Evolutionary conservation across 306 rosid genomes (phyloP), one percentile per base, ranked within the genome.

Genomic region (Trifolium pratense): DNA sequence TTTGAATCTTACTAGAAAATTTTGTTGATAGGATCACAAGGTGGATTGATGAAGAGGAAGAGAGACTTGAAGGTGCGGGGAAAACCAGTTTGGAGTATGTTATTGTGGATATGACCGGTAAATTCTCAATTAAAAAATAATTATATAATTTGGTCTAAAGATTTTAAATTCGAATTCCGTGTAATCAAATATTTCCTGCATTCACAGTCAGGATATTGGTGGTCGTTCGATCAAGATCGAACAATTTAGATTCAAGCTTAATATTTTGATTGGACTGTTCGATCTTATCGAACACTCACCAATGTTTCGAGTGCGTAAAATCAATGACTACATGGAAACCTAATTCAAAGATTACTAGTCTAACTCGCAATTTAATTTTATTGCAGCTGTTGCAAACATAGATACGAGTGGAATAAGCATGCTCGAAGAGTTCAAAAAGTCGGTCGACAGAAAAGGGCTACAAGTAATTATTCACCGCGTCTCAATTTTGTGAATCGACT

Each of bases 11-110:
- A 66, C 20, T 14, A 29, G 59, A 65, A 56, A 55, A 15, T 59
- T 60, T 58, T 68, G 20, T 31, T 76, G 34, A 40, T 75, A 94
- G 99, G 87, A 88, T 94, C 81, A 53, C 84, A 83, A 89, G 97
- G 82, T 94, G 99, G 99, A 86, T 94, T 75, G 87, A 89, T 80
- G 98, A 94, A 15, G 98, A 94, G 82, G 95, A 94, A 83, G 98
- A 91, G 40, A 85, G 90, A 51, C 81, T 91, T 15, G 88, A 89
- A 77, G 78, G 85, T 48, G 2, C 87, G 10, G 91, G 84, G 13
- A 86, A 88, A 61, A 76, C 77, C 43, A 84, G 79, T 75, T 84
- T 94, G 76, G 88, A 91, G 68, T 88, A 84, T 85, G 86, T 94
- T 42, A 85, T 94, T 59, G 58, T 94, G 85, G 88, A 94, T 55